phyloP scores from a whole-genome alignment of 768 basidiomycete species.

The Infundibulicybe gibba region DNA sequence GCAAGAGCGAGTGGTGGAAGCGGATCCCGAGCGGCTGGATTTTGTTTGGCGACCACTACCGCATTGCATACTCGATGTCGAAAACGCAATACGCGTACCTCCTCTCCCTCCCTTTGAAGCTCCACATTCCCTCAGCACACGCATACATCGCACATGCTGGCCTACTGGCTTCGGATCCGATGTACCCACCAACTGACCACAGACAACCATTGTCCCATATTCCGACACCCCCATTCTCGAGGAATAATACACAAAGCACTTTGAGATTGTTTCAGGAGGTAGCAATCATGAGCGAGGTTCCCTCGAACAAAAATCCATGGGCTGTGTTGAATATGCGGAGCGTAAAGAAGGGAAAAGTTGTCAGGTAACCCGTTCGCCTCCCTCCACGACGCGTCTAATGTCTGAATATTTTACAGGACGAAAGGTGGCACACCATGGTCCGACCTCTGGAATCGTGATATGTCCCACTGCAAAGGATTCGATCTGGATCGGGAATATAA shows the following conservation, averaged over 20 bases:
- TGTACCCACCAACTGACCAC: slow-evolving; percentile 38
- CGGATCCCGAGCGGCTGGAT: slow-evolving; percentile 68
- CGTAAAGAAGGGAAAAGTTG: slow-evolving; percentile 40
- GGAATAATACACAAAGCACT: slow-evolving; percentile 12
- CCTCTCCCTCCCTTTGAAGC: slow-evolving; percentile 62
- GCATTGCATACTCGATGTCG: slow-evolving; percentile 67
- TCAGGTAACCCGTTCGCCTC: slow-evolving; percentile 26
- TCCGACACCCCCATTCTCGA: slow-evolving; percentile 25
- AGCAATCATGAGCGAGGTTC: slow-evolving; percentile 60
- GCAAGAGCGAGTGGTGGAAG: slow-evolving; percentile 37
- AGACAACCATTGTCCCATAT: slow-evolving; percentile 70
- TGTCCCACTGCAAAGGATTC: slow-evolving; percentile 56
- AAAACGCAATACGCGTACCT: slow-evolving; percentile 67
- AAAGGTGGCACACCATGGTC: slow-evolving; percentile 71
- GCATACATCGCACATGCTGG: slow-evolving; percentile 83
- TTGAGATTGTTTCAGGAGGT: slow-evolving; percentile 64
- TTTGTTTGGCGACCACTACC: slow-evolving; percentile 74
- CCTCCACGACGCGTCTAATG: background rate
- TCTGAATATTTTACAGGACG: slow-evolving; percentile 10
- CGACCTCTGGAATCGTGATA: slow-evolving; percentile 67
- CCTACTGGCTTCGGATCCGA: slow-evolving; percentile 69
- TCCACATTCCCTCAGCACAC: slow-evolving; percentile 76
- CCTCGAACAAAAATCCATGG: slow-evolving; percentile 80
- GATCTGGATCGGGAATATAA: slow-evolving; percentile 12
- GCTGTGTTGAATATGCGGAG: slow-evolving; percentile 71